phyloP scores from a whole-genome alignment of 352 stramenopile genomes.

The Globisporangium abappressorium region DNA sequence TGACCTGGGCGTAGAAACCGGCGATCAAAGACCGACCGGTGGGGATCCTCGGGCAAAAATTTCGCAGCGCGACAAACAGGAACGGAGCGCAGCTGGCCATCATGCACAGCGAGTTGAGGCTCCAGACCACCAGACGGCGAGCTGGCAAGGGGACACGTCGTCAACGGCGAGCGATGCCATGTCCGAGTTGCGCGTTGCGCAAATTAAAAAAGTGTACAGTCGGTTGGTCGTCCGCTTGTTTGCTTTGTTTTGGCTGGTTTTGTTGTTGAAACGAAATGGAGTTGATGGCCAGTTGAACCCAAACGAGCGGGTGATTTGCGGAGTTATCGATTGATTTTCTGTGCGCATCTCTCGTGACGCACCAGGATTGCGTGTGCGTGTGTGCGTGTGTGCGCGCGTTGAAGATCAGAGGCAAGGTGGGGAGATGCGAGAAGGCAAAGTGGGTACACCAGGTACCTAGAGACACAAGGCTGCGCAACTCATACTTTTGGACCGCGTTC shows the following conservation, averaged over 20 bases:
- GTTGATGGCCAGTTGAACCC: constrained; percentile 9
- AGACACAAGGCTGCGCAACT: neutral
- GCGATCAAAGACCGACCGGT: neutral
- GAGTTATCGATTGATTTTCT: neutral
- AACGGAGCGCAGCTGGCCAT: neutral
- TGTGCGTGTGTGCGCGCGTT: neutral
- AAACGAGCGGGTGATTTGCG: neutral
- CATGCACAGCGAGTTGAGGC: neutral
- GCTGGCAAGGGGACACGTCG: neutral
- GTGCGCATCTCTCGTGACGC: constrained; percentile 1
- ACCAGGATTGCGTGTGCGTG: neutral
- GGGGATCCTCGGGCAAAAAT: neutral
- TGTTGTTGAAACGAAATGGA: neutral
- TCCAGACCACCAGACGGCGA: neutral
- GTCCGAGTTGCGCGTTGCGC: neutral
- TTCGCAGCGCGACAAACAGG: neutral
- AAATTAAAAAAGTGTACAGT: neutral
- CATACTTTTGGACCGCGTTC: neutral
- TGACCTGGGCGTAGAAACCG: neutral
- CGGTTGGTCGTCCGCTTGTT: neutral
- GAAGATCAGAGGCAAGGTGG: neutral
- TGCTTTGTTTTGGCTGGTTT: neutral
- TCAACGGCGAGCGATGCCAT: neutral
- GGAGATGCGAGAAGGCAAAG: neutral
- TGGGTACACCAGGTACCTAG: neutral